phyloP scores from a whole-genome alignment of 768 basidiomycete species.

The Brasilioporus rufonigricans region DNA sequence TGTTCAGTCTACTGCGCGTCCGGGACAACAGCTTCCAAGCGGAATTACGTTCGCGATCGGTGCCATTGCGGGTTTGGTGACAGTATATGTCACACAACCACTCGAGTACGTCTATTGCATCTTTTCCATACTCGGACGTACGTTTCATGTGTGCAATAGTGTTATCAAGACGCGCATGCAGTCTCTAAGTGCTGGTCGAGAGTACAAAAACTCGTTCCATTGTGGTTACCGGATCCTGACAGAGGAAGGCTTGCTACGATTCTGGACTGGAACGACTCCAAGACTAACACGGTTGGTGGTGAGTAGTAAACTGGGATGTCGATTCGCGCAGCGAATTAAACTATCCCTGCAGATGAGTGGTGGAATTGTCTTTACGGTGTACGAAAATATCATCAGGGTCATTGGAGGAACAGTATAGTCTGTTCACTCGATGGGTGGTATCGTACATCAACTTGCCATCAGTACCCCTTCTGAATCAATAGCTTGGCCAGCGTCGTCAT shows the following conservation, averaged over 20 bases:
- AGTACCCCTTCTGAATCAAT: constrained; percentile 6
- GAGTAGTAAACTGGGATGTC: constrained; percentile 29
- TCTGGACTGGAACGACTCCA: constrained; percentile 98
- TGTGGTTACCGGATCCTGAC: constrained; percentile 93
- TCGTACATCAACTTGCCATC: background rate
- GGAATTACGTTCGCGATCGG: constrained; percentile 94
- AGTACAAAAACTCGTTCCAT: constrained; percentile 94
- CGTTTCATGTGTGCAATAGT: constrained; percentile 39
- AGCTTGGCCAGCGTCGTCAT: constrained; percentile 18
- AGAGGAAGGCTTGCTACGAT: constrained; percentile 87
- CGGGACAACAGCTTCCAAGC: constrained; percentile 81
- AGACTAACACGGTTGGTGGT: constrained; percentile 82
- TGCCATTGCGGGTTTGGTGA: constrained; percentile 89
- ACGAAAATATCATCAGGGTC: constrained; percentile 75
- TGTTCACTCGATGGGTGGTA: background rate
- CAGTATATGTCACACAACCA: constrained; percentile 89
- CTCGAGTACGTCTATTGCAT: constrained; percentile 61
- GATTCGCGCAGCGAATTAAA: background rate
- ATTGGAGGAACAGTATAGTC: constrained; percentile 32
- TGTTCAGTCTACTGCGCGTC: constrained; percentile 78
- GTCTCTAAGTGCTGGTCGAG: constrained; percentile 72
- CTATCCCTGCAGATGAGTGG: constrained; percentile 68
- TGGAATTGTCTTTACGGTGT: constrained; percentile 90
- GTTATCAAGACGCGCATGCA: constrained; percentile 99
- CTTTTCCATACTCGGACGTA: background rate